Conservation (phyloP, 2,329 filamentous ascomycete species). For the Aspergillus versicolor region DNA sequence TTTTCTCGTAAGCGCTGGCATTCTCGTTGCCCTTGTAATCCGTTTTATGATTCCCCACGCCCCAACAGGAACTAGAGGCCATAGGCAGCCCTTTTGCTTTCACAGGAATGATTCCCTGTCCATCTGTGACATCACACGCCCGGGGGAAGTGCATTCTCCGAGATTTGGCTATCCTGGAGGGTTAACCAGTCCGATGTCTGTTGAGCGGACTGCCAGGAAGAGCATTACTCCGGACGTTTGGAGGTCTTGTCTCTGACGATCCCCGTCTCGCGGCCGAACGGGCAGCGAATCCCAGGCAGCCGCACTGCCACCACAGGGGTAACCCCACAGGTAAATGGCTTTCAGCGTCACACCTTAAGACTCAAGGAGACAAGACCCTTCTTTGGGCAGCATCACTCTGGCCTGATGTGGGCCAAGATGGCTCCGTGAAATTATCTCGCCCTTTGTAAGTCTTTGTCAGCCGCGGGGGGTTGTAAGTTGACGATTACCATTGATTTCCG, state of each 20-base stretch:
- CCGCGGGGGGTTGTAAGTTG: not conserved
- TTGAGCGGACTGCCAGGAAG: not conserved
- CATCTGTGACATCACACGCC: not conserved
- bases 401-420: not conserved
- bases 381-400: not conserved
- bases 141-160: not conserved
- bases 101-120: conserved; percentile 1
- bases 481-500: not conserved
- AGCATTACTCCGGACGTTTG: not conserved
- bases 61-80: not conserved
- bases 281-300: not conserved
- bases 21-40: not conserved
- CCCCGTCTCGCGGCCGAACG: not conserved
- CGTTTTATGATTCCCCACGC: not conserved
- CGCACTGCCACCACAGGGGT: not conserved
- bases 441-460: not conserved
- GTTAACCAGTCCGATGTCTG: not conserved
- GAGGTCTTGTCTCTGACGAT: not conserved
- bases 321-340: not conserved
- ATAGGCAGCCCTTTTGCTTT: not conserved
- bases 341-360: not conserved
- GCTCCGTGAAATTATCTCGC: no score
- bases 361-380: not conserved
- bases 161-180: not conserved
- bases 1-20: not conserved